These are phyloP conservation scores for Quercus mongolica DNA, from an alignment of 306 rosid genomes.

Conservation along the genomic window DNA sequence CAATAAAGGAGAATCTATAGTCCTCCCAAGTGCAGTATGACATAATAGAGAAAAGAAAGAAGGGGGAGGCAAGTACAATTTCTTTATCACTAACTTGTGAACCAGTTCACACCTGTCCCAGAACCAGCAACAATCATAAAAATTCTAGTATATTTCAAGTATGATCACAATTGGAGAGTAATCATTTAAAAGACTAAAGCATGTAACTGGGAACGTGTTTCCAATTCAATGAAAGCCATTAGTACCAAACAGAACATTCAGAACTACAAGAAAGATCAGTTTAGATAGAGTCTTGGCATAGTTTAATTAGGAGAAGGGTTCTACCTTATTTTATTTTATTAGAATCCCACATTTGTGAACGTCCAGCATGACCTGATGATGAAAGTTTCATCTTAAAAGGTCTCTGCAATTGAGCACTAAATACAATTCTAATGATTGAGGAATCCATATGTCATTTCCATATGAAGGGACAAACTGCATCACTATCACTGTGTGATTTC, in stretches of 20 bases:
- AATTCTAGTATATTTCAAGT: neutral
- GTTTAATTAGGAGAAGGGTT: neutral
- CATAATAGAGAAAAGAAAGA: neutral
- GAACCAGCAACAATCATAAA: neutral
- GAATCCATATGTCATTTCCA: neutral
- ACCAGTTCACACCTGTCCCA: neutral
- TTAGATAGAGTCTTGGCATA: neutral
- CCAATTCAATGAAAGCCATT: neutral
- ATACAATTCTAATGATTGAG: neutral
- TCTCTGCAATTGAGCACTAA: neutral
- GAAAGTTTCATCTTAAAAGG: neutral
- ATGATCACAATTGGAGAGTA: neutral
- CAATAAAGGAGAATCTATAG: no score
- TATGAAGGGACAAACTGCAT: neutral
- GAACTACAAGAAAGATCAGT: neutral
- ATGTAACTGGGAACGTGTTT: neutral
- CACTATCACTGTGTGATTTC: neutral
- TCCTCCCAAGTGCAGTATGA: neutral
- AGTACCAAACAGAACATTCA: neutral
- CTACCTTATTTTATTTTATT: neutral
- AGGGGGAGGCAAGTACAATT: no score
- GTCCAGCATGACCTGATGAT: slow-evolving; percentile 1
- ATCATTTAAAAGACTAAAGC: neutral
- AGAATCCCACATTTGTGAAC: neutral
- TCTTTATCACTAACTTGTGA: neutral